These are phyloP conservation scores for Barnettozyma wickerhamii DNA, from an alignment of 805 yeast species.

Conservation along the genomic window DNA sequence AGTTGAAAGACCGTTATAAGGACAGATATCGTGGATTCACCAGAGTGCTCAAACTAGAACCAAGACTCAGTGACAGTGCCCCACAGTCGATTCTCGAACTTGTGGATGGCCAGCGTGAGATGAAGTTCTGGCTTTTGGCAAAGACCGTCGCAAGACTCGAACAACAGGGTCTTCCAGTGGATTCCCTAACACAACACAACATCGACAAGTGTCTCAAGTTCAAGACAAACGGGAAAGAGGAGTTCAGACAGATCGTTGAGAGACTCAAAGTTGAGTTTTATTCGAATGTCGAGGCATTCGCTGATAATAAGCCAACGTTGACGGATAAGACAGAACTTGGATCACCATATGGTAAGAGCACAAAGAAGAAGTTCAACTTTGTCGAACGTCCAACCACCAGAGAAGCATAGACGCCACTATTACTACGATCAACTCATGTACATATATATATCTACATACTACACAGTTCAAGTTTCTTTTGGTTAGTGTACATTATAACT, in stretches of 20 bases:
- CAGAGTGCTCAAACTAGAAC: slow-evolving; percentile 77
- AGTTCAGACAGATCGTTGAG: slow-evolving; percentile 62
- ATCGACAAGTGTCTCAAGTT: slow-evolving; percentile 44
- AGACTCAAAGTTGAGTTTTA: slow-evolving; percentile 45
- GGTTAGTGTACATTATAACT: slow-evolving; percentile 9
- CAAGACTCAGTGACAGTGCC: slow-evolving; percentile 84
- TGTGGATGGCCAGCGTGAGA: slow-evolving; percentile 69
- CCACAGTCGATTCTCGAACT: slow-evolving; percentile 85
- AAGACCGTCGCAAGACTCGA: slow-evolving; percentile 78
- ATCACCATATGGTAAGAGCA: slow-evolving; percentile 20
- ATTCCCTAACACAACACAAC: slow-evolving; percentile 51
- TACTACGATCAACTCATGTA: neutral
- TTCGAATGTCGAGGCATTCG: slow-evolving; percentile 12
- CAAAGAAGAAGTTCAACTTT: slow-evolving; percentile 17
- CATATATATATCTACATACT: neutral
- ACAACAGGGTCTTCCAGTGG: slow-evolving; percentile 51
- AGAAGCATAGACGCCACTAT: too few species aligned
- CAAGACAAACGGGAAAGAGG: slow-evolving; percentile 46
- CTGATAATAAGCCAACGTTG: slow-evolving; percentile 18
- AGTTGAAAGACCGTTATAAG: slow-evolving; percentile 58
- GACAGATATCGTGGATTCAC: slow-evolving; percentile 78
- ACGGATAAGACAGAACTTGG: slow-evolving; percentile 9
- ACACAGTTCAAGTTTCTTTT: too few species aligned
- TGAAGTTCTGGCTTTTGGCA: slow-evolving; percentile 76
- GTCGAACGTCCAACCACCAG: slow-evolving; percentile 17